Evolutionary conservation across 495 filamentous ascomycete genomes (phyloP).

Genomic region (Hyphodiscus hymeniophilus): DNA sequence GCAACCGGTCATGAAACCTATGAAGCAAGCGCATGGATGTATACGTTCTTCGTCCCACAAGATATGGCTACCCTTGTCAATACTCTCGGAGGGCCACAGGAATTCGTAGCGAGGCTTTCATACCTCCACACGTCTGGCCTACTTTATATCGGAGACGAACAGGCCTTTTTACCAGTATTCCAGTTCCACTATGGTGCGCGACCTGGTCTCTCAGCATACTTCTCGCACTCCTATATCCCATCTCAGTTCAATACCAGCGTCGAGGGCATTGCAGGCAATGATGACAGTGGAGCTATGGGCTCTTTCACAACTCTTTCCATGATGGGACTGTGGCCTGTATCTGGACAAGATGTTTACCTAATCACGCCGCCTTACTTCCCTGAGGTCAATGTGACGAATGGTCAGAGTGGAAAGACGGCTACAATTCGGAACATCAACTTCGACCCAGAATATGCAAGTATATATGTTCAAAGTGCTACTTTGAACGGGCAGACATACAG

Average conservation of each 20-base stretch:
- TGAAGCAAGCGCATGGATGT: constrained; percentile 59
- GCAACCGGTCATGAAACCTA: constrained; percentile 60
- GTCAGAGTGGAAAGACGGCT: constrained; percentile 53
- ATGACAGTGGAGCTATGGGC: constrained; percentile 68
- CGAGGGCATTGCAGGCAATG: constrained; percentile 61
- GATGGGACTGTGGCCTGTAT: constrained; percentile 68
- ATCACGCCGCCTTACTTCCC: constrained; percentile 63
- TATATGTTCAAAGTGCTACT: constrained; percentile 66
- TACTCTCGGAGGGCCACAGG: constrained; percentile 45
- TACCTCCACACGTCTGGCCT: constrained; percentile 52
- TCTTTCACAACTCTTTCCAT: constrained; percentile 60
- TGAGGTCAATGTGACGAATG: constrained; percentile 51
- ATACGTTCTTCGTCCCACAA: constrained; percentile 61
- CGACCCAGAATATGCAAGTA: constrained; percentile 48
- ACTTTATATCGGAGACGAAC: constrained; percentile 68
- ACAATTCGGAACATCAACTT: constrained; percentile 53
- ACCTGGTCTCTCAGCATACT: constrained; percentile 53
- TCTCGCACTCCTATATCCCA: constrained; percentile 60
- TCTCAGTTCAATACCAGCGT: constrained; percentile 54
- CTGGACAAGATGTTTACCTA: constrained; percentile 68
- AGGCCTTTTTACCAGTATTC: constrained; percentile 59
- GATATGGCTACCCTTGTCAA: constrained; percentile 54
- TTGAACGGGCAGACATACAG: constrained; percentile 56
- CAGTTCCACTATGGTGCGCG: constrained; percentile 67
- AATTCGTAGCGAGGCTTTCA: constrained; percentile 56